phyloP scores from a whole-genome alignment of 2,329 filamentous ascomycete genomes.

The Graphilbum sp. region DNA sequence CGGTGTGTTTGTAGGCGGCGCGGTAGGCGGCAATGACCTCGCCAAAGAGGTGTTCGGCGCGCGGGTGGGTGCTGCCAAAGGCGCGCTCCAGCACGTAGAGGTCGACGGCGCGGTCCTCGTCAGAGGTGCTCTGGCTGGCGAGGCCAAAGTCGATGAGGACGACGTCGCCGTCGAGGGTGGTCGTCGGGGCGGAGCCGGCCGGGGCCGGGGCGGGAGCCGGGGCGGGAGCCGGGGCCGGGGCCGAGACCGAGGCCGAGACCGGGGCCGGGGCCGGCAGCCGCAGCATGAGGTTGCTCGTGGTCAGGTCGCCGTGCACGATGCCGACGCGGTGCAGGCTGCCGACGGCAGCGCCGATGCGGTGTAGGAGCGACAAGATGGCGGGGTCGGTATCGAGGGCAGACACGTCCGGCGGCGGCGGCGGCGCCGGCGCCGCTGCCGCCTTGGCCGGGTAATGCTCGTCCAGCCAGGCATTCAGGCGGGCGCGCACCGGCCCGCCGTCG shows the following conservation, averaged over 20 bases:
- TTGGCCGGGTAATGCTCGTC: slow-evolving; percentile 19
- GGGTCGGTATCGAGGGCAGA: slow-evolving; percentile 13
- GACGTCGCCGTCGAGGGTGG: slow-evolving; percentile 49
- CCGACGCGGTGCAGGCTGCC: slow-evolving; percentile 69
- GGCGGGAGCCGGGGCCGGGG: slow-evolving; percentile 6
- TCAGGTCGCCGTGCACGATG: slow-evolving; percentile 87
- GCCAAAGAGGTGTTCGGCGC: slow-evolving; percentile 59
- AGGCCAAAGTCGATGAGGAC: slow-evolving; percentile 92
- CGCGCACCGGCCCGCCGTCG: slow-evolving; percentile 52
- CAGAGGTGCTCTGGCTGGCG: slow-evolving; percentile 61
- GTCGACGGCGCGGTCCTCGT: slow-evolving; percentile 91
- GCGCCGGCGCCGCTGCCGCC: slow-evolving; percentile 8
- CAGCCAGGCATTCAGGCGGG: slow-evolving; percentile 54
- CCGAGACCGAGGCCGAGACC: no score
- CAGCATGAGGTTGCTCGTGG: slow-evolving; percentile 93
- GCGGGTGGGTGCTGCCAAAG: slow-evolving; percentile 87
- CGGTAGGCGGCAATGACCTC: slow-evolving; percentile 62
- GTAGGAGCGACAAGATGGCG: slow-evolving; percentile 45
- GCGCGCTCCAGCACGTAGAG: slow-evolving; percentile 89
- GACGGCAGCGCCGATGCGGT: slow-evolving; percentile 52
- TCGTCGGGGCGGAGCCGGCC: slow-evolving; percentile 1
- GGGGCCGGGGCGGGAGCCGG: slow-evolving; percentile 2
- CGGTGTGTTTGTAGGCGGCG: slow-evolving; percentile 58
- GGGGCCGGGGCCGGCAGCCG: slow-evolving; percentile 21
- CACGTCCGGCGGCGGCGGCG: neutral